Base-by-base conservation (phyloP, 2,329 filamentous ascomycete species). In the Canariomyces notabilis region DNA sequence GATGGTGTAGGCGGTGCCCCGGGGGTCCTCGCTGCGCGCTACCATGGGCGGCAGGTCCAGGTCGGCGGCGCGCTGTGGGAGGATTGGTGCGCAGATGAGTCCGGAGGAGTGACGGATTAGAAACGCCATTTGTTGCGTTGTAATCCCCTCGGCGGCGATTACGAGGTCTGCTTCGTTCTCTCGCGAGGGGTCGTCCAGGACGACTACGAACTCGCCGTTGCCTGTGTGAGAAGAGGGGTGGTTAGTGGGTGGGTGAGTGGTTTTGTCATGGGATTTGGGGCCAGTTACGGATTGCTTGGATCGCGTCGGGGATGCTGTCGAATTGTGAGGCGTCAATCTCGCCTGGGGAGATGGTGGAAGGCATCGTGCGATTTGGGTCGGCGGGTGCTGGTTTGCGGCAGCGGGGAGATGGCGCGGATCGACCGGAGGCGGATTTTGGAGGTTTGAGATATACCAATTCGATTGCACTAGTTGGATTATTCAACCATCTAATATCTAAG, bases 121-220 rank as follows among this genome's bases (percentile, higher is more conserved):
- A 74, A 96, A 98, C 60, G 89, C 88, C 83, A 95, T 94, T 70
- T 97, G 91, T 55, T 87, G 79, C 19, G 89, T 77, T 7, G 91
- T 95, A 54, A 96, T 72, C 60, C 85, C 78, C 57, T 89, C 74
- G 52, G 89, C 91, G 56, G 93, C 88, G 63, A 97, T 94, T 68
- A 97, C 96, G 39, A 98, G 80, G 71, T 98, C 93, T 67, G 90
- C 93, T 77, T 98, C 93, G 67, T 98, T 98, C 69, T 98, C 93
- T 67, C 93, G 90, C 52, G 83, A 80, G 54, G 89, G 82, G 57
- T 88, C 87, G 73, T 98, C 93, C 61, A 98, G 87, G 31, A 96
- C 91, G 52, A 98, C 82, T 64, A 98, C 85, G 76, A 97, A 97
- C 64, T 97, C 83, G 67, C 89, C 89, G 67, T 82, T 79, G 61